Evolutionary conservation across 2,329 filamentous ascomycete genomes (phyloP).

Genomic region (Ophiostoma sp.): DNA sequence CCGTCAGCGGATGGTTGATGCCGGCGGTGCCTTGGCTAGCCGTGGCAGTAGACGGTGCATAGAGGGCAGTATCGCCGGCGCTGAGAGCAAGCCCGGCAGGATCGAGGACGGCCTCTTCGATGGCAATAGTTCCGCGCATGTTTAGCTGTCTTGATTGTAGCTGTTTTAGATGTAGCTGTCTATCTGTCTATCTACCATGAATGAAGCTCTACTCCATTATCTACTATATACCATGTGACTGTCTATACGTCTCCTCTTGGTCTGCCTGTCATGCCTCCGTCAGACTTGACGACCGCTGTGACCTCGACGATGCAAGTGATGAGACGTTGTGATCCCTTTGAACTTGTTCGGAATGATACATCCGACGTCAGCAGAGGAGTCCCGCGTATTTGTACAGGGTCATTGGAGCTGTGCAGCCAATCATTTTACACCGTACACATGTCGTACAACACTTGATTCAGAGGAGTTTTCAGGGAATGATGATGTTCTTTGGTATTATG

Average conservation of each 20-base stretch:
- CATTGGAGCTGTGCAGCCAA: not conserved
- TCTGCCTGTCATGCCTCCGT: no score
- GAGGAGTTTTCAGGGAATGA: no score
- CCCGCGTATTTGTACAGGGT: not conserved
- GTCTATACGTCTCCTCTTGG: no score
- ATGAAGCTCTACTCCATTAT: no score
- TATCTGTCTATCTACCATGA: not conserved
- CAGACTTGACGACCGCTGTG: no score
- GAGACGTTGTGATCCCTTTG: not conserved
- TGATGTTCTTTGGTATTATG: no score
- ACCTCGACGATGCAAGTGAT: no score
- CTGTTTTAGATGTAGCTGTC: not conserved
- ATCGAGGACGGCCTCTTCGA: conserved; percentile 36
- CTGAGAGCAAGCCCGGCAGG: conserved; percentile 31
- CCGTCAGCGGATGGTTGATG: conserved; percentile 28
- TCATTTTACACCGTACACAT: not conserved
- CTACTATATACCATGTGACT: no score
- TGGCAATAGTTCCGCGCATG: conserved; percentile 33
- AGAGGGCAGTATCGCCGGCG: conserved; percentile 31
- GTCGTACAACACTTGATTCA: not conserved
- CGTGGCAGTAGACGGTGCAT: conserved; percentile 26
- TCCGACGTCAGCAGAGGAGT: not conserved
- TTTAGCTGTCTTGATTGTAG: not conserved
- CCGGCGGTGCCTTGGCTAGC: conserved; percentile 24
- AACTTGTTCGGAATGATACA: not conserved